These are phyloP conservation scores for Tricholoma terreum DNA, from an alignment of 768 basidiomycete genomes.

Conservation along the genomic window DNA sequence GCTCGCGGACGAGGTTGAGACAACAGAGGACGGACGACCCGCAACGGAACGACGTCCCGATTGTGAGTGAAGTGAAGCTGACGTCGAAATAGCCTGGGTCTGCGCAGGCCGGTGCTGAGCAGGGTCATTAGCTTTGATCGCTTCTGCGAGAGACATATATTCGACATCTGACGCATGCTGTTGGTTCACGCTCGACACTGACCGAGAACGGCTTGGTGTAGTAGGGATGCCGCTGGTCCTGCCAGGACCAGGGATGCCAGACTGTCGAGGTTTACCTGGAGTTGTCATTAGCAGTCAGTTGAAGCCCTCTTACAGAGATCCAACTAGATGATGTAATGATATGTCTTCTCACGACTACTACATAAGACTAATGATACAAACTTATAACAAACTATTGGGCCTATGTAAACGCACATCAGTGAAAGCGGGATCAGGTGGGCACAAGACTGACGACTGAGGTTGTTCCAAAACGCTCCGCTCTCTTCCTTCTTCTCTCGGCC, in stretches of 20 bases:
- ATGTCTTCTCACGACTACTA: neutral
- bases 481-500: conserved; percentile 51
- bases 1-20: conserved; percentile 54
- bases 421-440: too few relatives aligned
- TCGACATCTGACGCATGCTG: conserved; percentile 44
- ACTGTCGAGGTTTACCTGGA: conserved; percentile 40
- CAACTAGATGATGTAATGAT: neutral
- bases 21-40: conserved; percentile 52
- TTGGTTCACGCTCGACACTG: conserved; percentile 51
- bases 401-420: too few relatives aligned
- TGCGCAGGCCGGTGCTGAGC: conserved; percentile 52
- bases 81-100: conserved; percentile 35
- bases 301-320: too few relatives aligned
- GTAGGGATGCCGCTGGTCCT: conserved; percentile 57
- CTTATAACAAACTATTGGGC: too few relatives aligned
- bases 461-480: conserved; percentile 63
- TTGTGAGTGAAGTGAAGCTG: conserved; percentile 41
- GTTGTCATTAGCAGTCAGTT: conserved; percentile 31
- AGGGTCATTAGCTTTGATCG: conserved; percentile 79
- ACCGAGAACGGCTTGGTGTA: conserved; percentile 61
- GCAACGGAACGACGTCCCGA: conserved; percentile 49
- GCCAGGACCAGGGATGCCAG: conserved; percentile 40
- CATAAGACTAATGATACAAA: too few relatives aligned
- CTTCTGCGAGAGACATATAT: conserved; percentile 69
- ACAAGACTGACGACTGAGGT: conserved; percentile 1